These are phyloP conservation scores for Leptographium wingfieldii DNA, from an alignment of 2,329 filamentous ascomycete genomes.

Conservation along the genomic window DNA sequence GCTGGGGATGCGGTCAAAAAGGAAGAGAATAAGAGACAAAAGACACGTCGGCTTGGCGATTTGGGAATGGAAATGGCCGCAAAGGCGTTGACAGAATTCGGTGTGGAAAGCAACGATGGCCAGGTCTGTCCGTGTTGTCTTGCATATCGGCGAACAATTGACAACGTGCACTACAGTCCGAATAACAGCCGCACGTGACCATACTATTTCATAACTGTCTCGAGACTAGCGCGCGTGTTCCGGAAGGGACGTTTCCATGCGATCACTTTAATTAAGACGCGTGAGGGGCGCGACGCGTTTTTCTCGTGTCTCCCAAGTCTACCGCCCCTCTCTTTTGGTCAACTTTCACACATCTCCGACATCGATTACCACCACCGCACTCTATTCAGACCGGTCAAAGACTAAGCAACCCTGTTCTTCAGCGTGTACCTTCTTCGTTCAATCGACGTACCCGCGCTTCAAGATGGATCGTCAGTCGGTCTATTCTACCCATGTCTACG, in stretches of 20 bases:
- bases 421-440: not conserved
- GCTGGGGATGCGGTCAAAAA: not conserved
- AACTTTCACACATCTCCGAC: not conserved
- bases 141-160: not conserved
- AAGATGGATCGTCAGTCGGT: slow-evolving; percentile 79
- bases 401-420: not conserved
- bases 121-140: not conserved
- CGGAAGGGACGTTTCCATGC: slow-evolving; percentile 4
- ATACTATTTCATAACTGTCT: not conserved
- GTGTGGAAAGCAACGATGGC: not conserved
- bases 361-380: not conserved
- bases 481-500: slow-evolving; percentile 73
- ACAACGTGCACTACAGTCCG: not conserved
- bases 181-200: slow-evolving; percentile 1
- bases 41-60: not conserved
- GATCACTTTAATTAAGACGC: slow-evolving; percentile 14
- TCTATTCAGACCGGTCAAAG: too few relatives aligned
- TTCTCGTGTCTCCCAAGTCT: slow-evolving; percentile 1
- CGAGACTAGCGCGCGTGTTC: not conserved
- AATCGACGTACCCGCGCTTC: not conserved
- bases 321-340: not conserved
- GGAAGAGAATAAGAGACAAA: not conserved
- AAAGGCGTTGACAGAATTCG: not conserved
- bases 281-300: slow-evolving; percentile 13
- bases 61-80: not conserved